Percentiles rank a stretch among this genome's conserved stretches.
Conservation (phyloP, 2,329 filamentous ascomycete species). For the Teratosphaeria zuluensis region DNA sequence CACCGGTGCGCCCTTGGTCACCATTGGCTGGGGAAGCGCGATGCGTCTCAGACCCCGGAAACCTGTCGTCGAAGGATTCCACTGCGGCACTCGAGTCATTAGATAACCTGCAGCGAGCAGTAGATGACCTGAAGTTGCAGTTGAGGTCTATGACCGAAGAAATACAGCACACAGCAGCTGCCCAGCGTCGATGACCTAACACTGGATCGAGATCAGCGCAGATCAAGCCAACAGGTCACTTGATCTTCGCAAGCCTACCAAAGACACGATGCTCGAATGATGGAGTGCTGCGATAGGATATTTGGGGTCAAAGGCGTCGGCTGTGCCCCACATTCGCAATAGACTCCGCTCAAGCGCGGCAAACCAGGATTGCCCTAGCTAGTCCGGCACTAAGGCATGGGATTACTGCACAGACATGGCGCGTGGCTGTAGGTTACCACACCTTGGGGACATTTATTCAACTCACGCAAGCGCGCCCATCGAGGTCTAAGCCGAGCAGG, state of each 20-base stretch:
- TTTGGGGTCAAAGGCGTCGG: not conserved
- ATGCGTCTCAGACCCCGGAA: slow-evolving; percentile 7
- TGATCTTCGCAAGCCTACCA: not conserved
- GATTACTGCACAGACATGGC: slow-evolving; percentile 3
- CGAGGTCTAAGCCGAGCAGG: not conserved
- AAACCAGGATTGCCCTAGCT: not conserved
- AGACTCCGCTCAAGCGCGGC: not conserved
- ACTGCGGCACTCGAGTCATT: slow-evolving; percentile 11
- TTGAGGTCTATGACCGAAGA: slow-evolving; percentile 8
- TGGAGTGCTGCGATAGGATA: slow-evolving; percentile 1
- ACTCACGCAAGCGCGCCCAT: not conserved
- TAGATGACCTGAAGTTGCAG: slow-evolving; percentile 14
- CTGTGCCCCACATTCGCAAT: not conserved
- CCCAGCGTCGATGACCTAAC: not conserved
- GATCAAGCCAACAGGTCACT: not conserved
- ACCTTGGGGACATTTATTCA: slow-evolving; percentile 1
- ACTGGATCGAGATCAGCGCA: not conserved
- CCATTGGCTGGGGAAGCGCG: slow-evolving; percentile 8
- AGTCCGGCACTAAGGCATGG: slow-evolving; percentile 3
- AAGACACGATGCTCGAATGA: not conserved
- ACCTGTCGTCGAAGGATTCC: slow-evolving; percentile 4
- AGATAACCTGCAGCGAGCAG: slow-evolving; percentile 11
- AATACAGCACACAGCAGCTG: not conserved
- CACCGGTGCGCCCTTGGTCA: not conserved
- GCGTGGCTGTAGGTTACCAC: slow-evolving; percentile 3